Conservation (phyloP, 345 rosid species). For the sweet orange (Citrus sinensis) region DNA sequence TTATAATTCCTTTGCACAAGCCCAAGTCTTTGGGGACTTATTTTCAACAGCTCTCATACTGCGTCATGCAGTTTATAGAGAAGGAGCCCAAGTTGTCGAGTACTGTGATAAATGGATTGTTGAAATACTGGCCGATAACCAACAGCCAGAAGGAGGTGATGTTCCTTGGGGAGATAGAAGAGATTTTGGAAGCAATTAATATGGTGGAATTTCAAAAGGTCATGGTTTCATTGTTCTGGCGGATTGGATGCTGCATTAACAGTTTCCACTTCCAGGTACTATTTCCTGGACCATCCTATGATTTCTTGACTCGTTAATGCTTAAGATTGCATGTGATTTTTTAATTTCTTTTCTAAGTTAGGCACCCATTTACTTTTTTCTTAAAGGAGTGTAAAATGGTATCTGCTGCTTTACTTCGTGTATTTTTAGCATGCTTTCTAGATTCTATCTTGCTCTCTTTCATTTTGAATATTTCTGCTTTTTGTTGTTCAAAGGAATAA, state of each 20-base stretch:
- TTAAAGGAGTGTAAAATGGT: not conserved
- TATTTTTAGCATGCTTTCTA: not conserved
- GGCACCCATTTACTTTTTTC: not conserved
- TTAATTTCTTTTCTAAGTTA: not conserved
- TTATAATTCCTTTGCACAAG: constrained; percentile 81
- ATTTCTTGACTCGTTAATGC: not conserved
- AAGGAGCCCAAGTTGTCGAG: constrained; percentile 75
- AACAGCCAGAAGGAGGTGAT: constrained; percentile 90
- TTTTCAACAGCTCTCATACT: constrained; percentile 74
- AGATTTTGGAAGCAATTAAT: constrained; percentile 68
- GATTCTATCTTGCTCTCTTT: not conserved
- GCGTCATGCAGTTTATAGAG: constrained; percentile 78
- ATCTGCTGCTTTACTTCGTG: not conserved
- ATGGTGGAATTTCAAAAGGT: constrained; percentile 74
- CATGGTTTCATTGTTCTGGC: constrained; percentile 74
- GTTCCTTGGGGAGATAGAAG: constrained; percentile 83
- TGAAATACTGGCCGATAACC: constrained; percentile 85
- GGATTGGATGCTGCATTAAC: constrained; percentile 75
- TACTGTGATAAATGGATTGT: constrained; percentile 56
- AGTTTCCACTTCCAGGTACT: constrained; percentile 85
- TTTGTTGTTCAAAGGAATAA: not conserved
- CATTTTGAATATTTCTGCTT: not conserved
- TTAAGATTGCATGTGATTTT: not conserved
- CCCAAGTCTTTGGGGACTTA: constrained; percentile 74
- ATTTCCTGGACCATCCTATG: not conserved